Percentiles rank a stretch among this genome's conserved stretches.
Evolutionary conservation across 331 rosid species (phyloP).

Genomic region (Malus hybrid): DNA sequence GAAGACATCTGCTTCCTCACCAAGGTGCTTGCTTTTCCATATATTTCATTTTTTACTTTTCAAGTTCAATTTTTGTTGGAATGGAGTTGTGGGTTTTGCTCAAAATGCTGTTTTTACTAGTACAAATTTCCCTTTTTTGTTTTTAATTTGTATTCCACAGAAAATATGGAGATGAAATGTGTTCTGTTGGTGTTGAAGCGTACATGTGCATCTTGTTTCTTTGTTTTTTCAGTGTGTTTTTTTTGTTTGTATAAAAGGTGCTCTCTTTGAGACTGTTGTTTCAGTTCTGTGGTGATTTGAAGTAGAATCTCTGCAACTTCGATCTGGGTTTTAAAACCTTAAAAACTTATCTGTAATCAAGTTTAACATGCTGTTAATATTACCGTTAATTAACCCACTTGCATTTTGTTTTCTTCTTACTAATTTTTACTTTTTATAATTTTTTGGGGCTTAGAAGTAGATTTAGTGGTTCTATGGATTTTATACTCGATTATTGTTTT

Average conservation of each 20-base stretch:
- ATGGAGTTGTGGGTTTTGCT: slow-evolving; percentile 16
- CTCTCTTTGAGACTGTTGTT: not conserved
- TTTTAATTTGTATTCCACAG: not conserved
- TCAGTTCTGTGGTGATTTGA: slow-evolving; percentile 1
- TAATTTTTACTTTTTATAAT: not conserved
- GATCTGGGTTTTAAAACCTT: slow-evolving; percentile 11
- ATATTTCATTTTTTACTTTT: slow-evolving; percentile 2
- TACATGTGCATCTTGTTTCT: not conserved
- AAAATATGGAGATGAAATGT: not conserved
- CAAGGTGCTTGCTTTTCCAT: slow-evolving; percentile 43
- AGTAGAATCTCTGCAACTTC: slow-evolving; percentile 12
- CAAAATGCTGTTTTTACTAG: not conserved
- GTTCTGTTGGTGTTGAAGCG: not conserved
- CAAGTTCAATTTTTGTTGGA: slow-evolving; percentile 7
- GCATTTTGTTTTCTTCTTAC: not conserved
- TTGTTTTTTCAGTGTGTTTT: not conserved
- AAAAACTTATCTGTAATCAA: not conserved
- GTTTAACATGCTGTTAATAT: slow-evolving; percentile 2
- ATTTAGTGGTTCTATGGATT: slow-evolving; percentile 1
- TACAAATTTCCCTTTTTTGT: not conserved
- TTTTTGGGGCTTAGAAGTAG: not conserved
- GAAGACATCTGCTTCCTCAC: slow-evolving; percentile 48
- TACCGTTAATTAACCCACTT: not conserved
- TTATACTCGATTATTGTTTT: not conserved
- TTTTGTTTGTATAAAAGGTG: not conserved